Evolutionary conservation across 257 asterid species (phyloP).

Genomic region (Nicotiana knightiana): DNA sequence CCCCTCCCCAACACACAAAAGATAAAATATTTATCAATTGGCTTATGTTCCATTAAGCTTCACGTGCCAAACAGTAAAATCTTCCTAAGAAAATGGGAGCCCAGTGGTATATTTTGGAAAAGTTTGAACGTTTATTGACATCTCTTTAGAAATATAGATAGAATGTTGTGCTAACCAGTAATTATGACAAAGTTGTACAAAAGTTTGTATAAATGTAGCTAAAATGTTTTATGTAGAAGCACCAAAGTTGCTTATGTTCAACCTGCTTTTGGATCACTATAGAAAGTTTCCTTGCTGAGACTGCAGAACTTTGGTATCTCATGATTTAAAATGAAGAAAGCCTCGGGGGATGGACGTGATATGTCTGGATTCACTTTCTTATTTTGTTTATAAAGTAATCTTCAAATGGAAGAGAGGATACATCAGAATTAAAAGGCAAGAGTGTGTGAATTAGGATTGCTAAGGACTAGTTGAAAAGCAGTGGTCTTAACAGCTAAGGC

Average conservation of each 20-base stretch:
- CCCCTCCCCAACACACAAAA: background rate
- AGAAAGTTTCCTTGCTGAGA: background rate
- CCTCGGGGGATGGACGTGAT: background rate
- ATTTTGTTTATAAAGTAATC: background rate
- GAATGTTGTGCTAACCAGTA: background rate
- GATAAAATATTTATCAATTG: background rate
- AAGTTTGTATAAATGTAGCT: background rate
- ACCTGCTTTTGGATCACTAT: background rate
- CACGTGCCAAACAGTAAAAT: background rate
- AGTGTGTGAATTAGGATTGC: background rate
- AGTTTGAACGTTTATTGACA: background rate
- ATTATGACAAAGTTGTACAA: background rate
- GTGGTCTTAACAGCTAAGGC: background rate
- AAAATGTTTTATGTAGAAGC: background rate
- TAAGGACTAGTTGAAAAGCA: background rate
- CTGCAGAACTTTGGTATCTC: background rate
- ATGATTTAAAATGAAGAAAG: background rate
- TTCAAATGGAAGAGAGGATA: background rate
- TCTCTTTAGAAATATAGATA: background rate
- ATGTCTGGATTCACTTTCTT: background rate
- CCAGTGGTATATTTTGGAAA: background rate
- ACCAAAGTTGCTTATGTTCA: background rate
- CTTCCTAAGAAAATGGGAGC: background rate
- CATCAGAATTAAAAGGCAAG: background rate
- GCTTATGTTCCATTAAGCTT: background rate